A percentile compares a stretch with the other conserved stretches of the same genome.
Conservation (phyloP, 2,329 filamentous ascomycete species). For the Xylariaceae sp. region DNA sequence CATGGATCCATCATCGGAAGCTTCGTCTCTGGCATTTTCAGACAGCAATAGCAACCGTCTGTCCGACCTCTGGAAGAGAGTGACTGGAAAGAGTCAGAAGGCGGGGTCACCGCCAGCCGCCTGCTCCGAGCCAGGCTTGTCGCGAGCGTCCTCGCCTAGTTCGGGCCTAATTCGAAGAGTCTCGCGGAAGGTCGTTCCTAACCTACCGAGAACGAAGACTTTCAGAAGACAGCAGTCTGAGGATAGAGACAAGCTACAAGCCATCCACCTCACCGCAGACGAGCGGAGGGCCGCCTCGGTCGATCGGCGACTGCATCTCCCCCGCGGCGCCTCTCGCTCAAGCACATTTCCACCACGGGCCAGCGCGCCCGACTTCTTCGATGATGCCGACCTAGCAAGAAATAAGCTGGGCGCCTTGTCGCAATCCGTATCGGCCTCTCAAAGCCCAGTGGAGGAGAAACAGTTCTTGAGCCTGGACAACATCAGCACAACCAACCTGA, state of each 20-base stretch:
- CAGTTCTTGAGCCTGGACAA: constrained; percentile 26
- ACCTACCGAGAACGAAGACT: constrained; percentile 69
- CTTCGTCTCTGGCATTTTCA: constrained; percentile 19
- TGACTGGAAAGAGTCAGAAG: constrained; percentile 23
- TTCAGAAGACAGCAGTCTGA: constrained; percentile 83
- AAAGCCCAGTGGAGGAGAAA: constrained; percentile 32
- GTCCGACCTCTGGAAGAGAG: constrained; percentile 21
- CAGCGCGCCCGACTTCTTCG: constrained; percentile 44
- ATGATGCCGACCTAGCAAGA: constrained; percentile 27
- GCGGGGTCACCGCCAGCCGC: constrained; percentile 18
- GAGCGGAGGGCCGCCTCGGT: constrained; percentile 69
- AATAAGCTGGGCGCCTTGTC: constrained; percentile 21
- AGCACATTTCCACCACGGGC: constrained; percentile 37
- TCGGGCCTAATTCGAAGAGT: constrained; percentile 38
- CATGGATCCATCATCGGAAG: constrained; percentile 27
- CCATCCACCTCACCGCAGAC: constrained; percentile 54
- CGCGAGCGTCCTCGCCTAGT: constrained; percentile 20
- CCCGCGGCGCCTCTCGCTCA: constrained; percentile 32
- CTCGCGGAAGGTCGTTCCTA: constrained; percentile 64
- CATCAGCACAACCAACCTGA: constrained; percentile 17
- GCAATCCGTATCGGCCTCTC: constrained; percentile 26
- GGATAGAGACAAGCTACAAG: constrained; percentile 64
- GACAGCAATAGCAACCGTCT: constrained; percentile 23
- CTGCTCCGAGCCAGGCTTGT: constrained; percentile 21
- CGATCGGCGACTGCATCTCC: constrained; percentile 43